phyloP scores from a whole-genome alignment of 805 yeast genomes.

The Lipomyces japonicus region DNA sequence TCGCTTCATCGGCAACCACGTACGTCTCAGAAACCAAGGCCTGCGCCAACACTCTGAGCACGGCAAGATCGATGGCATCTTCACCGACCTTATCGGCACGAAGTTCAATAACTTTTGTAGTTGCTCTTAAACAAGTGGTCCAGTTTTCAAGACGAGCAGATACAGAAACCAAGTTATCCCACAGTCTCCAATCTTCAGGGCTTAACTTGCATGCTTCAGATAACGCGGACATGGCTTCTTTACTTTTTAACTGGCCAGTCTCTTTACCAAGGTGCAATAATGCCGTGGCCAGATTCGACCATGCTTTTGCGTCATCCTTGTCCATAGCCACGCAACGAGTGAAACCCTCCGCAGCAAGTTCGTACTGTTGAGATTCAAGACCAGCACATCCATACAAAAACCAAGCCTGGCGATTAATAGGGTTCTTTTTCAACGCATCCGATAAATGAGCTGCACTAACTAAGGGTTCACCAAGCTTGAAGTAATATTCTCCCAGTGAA shows the following conservation, averaged over 20 bases:
- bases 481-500: conserved; percentile 69
- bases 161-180: conserved; percentile 80
- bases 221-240: conserved; percentile 80
- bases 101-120: conserved; percentile 57
- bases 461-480: conserved; percentile 48
- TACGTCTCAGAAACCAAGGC: conserved; percentile 50
- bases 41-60: conserved; percentile 69
- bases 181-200: conserved; percentile 78
- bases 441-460: conserved; percentile 63
- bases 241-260: conserved; percentile 3
- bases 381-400: conserved; percentile 90
- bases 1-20: conserved; percentile 39
- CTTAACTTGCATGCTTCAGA: conserved; percentile 64
- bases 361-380: conserved; percentile 64
- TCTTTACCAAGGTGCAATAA: conserved; percentile 57
- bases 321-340: conserved; percentile 85
- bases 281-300: conserved; percentile 90
- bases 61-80: conserved; percentile 65
- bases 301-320: conserved; percentile 72
- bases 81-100: conserved; percentile 59
- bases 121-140: conserved; percentile 79
- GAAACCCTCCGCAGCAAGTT: conserved; percentile 84
- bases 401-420: conserved; percentile 79
- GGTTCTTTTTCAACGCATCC: conserved; percentile 70
- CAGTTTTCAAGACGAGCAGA: conserved; percentile 82